These are phyloP conservation scores for Leccinum aurantiacum DNA, from an alignment of 768 basidiomycete species.

Conservation along the genomic window DNA sequence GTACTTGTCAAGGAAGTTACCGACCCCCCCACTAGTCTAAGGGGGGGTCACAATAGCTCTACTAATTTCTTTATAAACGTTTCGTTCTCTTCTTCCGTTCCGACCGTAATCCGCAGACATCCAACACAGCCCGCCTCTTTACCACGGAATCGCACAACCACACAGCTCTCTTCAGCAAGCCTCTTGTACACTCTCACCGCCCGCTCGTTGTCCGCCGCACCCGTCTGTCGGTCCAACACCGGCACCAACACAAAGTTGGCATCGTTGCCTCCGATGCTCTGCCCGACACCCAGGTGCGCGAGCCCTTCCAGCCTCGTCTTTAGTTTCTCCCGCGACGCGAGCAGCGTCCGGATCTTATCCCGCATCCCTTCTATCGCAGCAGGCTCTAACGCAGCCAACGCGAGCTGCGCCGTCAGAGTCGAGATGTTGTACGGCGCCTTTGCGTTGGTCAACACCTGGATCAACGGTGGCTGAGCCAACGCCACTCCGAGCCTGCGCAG, in stretches of 20 bases:
- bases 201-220: slow-evolving; percentile 54
- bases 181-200: slow-evolving; percentile 69
- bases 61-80: slow-evolving; percentile 54
- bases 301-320: slow-evolving; percentile 50
- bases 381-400: slow-evolving; percentile 72
- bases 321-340: slow-evolving; percentile 56
- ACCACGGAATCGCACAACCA: slow-evolving; percentile 91
- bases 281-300: slow-evolving; percentile 55
- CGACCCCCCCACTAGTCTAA: slow-evolving; percentile 7
- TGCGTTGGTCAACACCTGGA: slow-evolving; percentile 89
- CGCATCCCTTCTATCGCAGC: slow-evolving; percentile 62
- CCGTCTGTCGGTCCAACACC: slow-evolving; percentile 24
- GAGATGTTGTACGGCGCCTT: slow-evolving; percentile 99
- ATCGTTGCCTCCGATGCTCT: slow-evolving; percentile 74
- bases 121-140: slow-evolving; percentile 82
- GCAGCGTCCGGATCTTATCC: slow-evolving; percentile 58
- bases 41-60: slow-evolving; percentile 38
- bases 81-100: slow-evolving; percentile 77
- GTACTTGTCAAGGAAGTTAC: not conserved
- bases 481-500: slow-evolving; percentile 77
- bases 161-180: slow-evolving; percentile 80
- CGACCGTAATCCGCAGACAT: slow-evolving; percentile 88
- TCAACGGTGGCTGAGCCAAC: slow-evolving; percentile 83
- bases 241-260: slow-evolving; percentile 67
- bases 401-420: slow-evolving; percentile 82